phyloP scores from a whole-genome alignment of 2,329 filamentous ascomycete genomes.

The Colletotrichum magnum region DNA sequence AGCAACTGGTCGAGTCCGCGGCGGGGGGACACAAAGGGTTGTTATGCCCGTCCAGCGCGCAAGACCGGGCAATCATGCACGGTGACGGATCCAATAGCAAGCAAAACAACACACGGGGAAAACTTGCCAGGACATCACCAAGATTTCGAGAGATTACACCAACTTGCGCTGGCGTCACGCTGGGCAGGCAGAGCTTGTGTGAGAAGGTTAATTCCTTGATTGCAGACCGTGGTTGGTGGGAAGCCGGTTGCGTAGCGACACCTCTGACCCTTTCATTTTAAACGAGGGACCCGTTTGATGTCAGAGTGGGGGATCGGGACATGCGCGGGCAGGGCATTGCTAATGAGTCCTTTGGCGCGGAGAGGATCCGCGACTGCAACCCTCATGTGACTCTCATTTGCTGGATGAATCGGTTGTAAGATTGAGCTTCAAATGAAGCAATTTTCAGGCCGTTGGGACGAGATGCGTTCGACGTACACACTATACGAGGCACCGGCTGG shows the following conservation, averaged over 20 bases:
- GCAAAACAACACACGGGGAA: slow-evolving; percentile 23
- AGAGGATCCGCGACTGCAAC: slow-evolving; percentile 39
- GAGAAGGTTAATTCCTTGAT: slow-evolving; percentile 38
- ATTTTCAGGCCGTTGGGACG: slow-evolving; percentile 15
- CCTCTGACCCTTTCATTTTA: slow-evolving; percentile 40
- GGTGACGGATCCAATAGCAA: slow-evolving; percentile 11
- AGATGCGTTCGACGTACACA: slow-evolving; percentile 9
- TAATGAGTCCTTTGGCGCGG: slow-evolving; percentile 26
- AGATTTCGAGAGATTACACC: slow-evolving; percentile 33
- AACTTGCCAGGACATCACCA: slow-evolving; percentile 22
- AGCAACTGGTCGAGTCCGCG: slow-evolving; percentile 5
- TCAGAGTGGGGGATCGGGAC: slow-evolving; percentile 38
- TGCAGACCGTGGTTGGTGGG: slow-evolving; percentile 34
- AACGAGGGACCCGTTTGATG: slow-evolving; percentile 37
- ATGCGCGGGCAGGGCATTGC: slow-evolving; percentile 22
- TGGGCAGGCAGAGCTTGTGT: slow-evolving; percentile 28
- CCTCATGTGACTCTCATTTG: slow-evolving; percentile 32
- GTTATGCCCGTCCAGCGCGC: slow-evolving; percentile 10
- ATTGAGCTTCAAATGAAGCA: slow-evolving; percentile 40
- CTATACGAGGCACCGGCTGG: neutral
- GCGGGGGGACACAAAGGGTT: slow-evolving; percentile 10
- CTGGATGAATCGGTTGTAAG: slow-evolving; percentile 26
- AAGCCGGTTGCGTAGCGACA: slow-evolving; percentile 25
- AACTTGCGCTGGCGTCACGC: slow-evolving; percentile 26
- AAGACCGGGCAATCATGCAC: slow-evolving; percentile 12